A percentile compares a stretch with the other conserved stretches of the same genome.
phyloP scores from a whole-genome alignment of 768 basidiomycete species.

The Suillus alpinus region DNA sequence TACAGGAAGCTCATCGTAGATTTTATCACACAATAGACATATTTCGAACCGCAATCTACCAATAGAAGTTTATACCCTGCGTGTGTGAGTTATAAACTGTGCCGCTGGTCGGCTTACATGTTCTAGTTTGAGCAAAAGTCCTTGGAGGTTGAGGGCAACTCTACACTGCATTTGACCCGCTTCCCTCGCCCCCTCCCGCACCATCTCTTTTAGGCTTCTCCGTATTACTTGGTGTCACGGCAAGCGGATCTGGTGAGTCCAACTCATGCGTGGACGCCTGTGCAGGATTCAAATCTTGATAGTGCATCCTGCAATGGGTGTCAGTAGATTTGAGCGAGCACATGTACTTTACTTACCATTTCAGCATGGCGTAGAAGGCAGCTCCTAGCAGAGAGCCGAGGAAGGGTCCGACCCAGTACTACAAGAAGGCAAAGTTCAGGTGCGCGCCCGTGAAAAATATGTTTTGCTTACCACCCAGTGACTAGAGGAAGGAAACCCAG shows the following conservation, averaged over 20 bases:
- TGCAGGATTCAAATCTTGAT: constrained; percentile 27
- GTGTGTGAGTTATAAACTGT: background rate
- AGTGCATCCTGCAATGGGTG: constrained; percentile 20
- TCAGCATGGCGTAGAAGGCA: constrained; percentile 55
- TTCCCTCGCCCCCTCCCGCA: background rate
- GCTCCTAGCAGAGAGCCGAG: constrained; percentile 62
- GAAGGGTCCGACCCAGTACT: constrained; percentile 74
- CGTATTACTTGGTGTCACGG: background rate
- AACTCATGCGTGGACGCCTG: constrained; percentile 28
- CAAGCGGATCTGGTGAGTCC: constrained; percentile 22
- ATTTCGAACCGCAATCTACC: background rate
- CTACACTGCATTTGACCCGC: background rate
- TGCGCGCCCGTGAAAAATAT: background rate
- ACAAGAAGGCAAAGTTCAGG: constrained; percentile 3
- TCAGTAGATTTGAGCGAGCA: constrained; percentile 5
- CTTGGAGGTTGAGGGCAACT: background rate
- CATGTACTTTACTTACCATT: constrained; percentile 36
- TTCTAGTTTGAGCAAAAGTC: background rate
- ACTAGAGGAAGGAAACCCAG: constrained; percentile 47
- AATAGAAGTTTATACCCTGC: background rate
- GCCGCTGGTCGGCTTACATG: background rate
- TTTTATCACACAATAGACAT: constrained; percentile 15
- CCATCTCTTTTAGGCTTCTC: no score
- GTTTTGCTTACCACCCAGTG: constrained; percentile 62
- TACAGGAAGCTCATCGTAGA: constrained; percentile 42